phyloP scores from a whole-genome alignment of 768 basidiomycete genomes.

The Amanita phalloides region DNA sequence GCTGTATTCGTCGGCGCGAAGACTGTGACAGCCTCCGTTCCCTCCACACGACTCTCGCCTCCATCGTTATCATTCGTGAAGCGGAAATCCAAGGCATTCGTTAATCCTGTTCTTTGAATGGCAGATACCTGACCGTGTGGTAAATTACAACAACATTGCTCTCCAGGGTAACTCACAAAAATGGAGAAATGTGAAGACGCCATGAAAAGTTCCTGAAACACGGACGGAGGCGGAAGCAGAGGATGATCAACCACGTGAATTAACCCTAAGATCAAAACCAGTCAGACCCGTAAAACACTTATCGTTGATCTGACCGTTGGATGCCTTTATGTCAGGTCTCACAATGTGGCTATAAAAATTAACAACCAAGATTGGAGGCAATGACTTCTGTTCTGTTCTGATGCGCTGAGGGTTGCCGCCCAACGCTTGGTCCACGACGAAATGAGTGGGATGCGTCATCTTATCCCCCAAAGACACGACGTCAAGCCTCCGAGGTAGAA shows the following conservation, averaged over 20 bases:
- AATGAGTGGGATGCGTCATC: constrained; percentile 39
- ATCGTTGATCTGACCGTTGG: constrained; percentile 32
- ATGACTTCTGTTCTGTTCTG: constrained; percentile 19
- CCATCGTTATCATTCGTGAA: constrained; percentile 23
- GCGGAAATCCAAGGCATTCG: constrained; percentile 35
- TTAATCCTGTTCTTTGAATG: constrained; percentile 38
- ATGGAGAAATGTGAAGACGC: constrained; percentile 34
- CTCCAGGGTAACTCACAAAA: constrained; percentile 22
- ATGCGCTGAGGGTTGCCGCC: constrained; percentile 36
- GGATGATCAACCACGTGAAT: constrained; percentile 47
- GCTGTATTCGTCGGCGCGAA: constrained; percentile 46
- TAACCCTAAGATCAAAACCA: constrained; percentile 19
- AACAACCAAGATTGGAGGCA: constrained; percentile 27
- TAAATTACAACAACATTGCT: not conserved
- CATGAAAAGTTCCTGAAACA: constrained; percentile 37
- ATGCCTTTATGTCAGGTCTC: constrained; percentile 28
- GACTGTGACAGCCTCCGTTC: constrained; percentile 35
- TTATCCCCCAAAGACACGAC: constrained; percentile 34
- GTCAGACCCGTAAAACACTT: not conserved
- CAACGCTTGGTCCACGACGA: constrained; percentile 30
- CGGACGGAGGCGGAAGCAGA: constrained; percentile 41
- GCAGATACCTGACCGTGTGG: constrained; percentile 34
- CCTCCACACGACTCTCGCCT: constrained; percentile 28
- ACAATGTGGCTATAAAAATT: constrained; percentile 39
- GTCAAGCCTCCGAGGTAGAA: constrained; percentile 30